Evolutionary conservation across 2,329 filamentous ascomycete genomes (phyloP).

Genomic region (Stagonosporopsis tanaceti): DNA sequence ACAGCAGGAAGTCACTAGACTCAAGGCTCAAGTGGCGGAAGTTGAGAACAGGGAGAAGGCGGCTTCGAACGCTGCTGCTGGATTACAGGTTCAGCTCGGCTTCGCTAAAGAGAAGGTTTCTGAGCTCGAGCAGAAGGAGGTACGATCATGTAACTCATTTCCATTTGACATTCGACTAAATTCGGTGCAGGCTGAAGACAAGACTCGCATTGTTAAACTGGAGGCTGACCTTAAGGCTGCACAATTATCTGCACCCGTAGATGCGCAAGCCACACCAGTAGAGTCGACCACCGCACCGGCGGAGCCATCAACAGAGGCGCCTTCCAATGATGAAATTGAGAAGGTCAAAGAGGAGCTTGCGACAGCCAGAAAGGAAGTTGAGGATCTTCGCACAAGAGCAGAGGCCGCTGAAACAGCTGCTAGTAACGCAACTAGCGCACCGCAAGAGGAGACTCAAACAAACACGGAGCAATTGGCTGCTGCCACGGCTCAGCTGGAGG

Average conservation of each 20-base stretch:
- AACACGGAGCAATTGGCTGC: slow-evolving; percentile 54
- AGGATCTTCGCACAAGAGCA: slow-evolving; percentile 53
- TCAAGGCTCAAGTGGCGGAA: slow-evolving; percentile 40
- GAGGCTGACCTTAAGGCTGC: slow-evolving; percentile 44
- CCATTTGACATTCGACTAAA: slow-evolving; percentile 23
- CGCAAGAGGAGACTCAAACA: slow-evolving; percentile 55
- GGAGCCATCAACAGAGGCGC: slow-evolving; percentile 11
- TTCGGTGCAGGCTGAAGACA: slow-evolving; percentile 47
- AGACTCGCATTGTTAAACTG: slow-evolving; percentile 48
- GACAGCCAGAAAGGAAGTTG: slow-evolving; percentile 56
- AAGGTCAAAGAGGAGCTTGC: slow-evolving; percentile 51
- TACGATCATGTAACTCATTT: slow-evolving; percentile 26
- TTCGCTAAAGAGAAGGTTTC: slow-evolving; percentile 68
- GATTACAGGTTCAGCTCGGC: slow-evolving; percentile 52
- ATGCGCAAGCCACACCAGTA: slow-evolving; percentile 23
- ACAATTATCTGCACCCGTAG: slow-evolving; percentile 27
- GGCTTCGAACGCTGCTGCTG: slow-evolving; percentile 48
- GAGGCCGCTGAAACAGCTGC: slow-evolving; percentile 31
- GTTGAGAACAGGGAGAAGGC: slow-evolving; percentile 50
- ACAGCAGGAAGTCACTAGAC: slow-evolving; percentile 43
- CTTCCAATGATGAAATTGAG: slow-evolving; percentile 23
- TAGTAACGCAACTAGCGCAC: slow-evolving; percentile 12
- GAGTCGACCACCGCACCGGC: slow-evolving; percentile 16
- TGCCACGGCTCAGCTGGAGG: slow-evolving; percentile 44
- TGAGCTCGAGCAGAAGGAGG: slow-evolving; percentile 69